phyloP scores from a whole-genome alignment of 345 rosid species.

The Eucalyptus fibrosa region DNA sequence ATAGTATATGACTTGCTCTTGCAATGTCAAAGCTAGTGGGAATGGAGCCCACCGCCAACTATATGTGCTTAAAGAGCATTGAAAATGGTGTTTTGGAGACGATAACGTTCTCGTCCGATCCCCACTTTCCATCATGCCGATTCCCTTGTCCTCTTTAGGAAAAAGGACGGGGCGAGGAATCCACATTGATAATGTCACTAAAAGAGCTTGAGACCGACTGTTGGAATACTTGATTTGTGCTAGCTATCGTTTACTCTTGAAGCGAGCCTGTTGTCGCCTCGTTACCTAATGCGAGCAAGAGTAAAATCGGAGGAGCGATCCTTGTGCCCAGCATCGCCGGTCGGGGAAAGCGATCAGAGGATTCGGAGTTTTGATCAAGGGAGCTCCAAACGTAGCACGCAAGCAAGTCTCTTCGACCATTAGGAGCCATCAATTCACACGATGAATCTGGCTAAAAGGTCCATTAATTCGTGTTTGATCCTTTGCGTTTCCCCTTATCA shows the following conservation, averaged over 20 bases:
- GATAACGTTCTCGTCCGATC: too few species aligned
- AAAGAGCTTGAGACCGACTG: accelerated
- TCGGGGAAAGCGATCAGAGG: too few species aligned
- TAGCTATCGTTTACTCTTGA: neutral
- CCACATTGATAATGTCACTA: neutral
- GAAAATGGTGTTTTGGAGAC: too few species aligned
- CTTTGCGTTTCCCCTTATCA: neutral
- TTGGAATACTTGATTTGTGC: neutral
- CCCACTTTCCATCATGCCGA: too few species aligned
- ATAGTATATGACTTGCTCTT: neutral
- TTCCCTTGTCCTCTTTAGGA: too few species aligned
- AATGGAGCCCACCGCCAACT: neutral
- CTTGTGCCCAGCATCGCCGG: neutral
- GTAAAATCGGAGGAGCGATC: neutral
- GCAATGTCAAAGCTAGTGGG: neutral
- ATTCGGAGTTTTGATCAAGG: too few species aligned
- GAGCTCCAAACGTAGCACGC: neutral
- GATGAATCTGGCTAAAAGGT: too few species aligned
- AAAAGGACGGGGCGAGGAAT: too few species aligned
- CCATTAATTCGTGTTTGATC: neutral
- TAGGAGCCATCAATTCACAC: too few species aligned
- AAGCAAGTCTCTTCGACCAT: too few species aligned
- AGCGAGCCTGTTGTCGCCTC: neutral
- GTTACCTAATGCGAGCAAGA: neutral
- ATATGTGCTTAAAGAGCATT: neutral